Base-by-base conservation (phyloP, 805 yeast species). In the Myxozyma geophila region DNA sequence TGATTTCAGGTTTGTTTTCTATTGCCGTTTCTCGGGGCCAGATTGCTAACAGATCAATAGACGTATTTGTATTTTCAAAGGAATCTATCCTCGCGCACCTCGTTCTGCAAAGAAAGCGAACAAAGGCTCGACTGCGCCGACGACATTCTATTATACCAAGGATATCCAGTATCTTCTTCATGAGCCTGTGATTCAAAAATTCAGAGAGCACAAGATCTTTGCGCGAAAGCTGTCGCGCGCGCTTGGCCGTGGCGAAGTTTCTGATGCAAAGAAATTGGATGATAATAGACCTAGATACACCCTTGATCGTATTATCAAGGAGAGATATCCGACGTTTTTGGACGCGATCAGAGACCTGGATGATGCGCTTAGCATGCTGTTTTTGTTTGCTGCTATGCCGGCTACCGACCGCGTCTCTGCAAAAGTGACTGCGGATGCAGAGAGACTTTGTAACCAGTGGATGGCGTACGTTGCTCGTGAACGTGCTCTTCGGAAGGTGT, bases 31-130 rank as follows among this genome's bases (percentile, higher is more conserved):
- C 7, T 41, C 10, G n/a, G n/a, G n/a, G n/a, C n/a, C 46, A 41
- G 17, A 37, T 8, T 37, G 19, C 47, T 43, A 43, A 43, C 47
- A 7, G 17, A n/a, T 8, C 43, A 8, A 7, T 21, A 87, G 97
- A 79, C 86, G 99, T 74, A 83, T 95, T 74, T 95, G 99, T 83
- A 95, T 95, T 75, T 91, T 95, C 83, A 95, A 95, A 77, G 99
- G 99, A 58, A 92, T 95, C 68, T 95, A 91, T 75, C 99, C 99
- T 59, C 85, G 99, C 76, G 98, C 92, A 75, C 98, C 98, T 53
- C 82, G 92, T 72, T 91, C 90, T 78, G 95, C 92, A 80, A 91
- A 89, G 85, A 92, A 91, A 82, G 97, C 98, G 64, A 93, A 92
- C 78, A 95, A 91, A 78, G 98, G 99, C 23, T 89, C 97, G n/a